Base-by-base conservation (phyloP, 352 stramenopile genomes). In the Aphanomyces euteiches region DNA sequence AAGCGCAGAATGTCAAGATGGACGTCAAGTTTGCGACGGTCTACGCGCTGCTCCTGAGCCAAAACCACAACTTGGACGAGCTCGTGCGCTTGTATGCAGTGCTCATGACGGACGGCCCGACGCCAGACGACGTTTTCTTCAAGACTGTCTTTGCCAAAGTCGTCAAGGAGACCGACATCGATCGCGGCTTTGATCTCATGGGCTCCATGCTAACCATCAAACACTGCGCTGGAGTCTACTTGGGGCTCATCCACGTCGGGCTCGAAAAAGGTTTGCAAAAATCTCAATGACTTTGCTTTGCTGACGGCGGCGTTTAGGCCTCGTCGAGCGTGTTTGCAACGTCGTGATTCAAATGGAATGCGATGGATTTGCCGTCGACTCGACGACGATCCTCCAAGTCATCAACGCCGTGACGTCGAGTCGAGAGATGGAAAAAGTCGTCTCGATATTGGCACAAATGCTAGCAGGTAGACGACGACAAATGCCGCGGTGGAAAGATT, bases 311-410 rank as follows among this genome's bases (percentile, higher is more conserved):
- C n/a, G 45, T 65, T 7, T 43, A 70, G 64, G 47, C 2, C 7
- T 70, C 15, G 10, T 70, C 10, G 64, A 70, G 17, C 48, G 64
- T 4, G 64, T 54, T 8, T 50, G 56, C 48, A 70, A 70, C 54
- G 34, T 70, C 48, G 64, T 61, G 10, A n/a, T 70, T 7, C 64
- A 70, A 61, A 70, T 70, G 64, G 64, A 70, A 38, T 70, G 64
- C 39, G 64, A 70, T 8, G 64, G 64, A 7, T 70, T 61, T 61
- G 50, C 45, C 10, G 36, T 70, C 5, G 7, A 19, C 8, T 45
- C 64, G n/a, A 17, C 43, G 5, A 38, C 19, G 48, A 37, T 70
- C 5, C 15, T 70, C 12, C 7, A 70, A 21, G 19, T 70, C 15
- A 63, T 70, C 39, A 6, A 70, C 34, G 28, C 34, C 37, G 54